phyloP scores from a whole-genome alignment of 73 alveolate genomes.

The Durusdinium trenchii region DNA sequence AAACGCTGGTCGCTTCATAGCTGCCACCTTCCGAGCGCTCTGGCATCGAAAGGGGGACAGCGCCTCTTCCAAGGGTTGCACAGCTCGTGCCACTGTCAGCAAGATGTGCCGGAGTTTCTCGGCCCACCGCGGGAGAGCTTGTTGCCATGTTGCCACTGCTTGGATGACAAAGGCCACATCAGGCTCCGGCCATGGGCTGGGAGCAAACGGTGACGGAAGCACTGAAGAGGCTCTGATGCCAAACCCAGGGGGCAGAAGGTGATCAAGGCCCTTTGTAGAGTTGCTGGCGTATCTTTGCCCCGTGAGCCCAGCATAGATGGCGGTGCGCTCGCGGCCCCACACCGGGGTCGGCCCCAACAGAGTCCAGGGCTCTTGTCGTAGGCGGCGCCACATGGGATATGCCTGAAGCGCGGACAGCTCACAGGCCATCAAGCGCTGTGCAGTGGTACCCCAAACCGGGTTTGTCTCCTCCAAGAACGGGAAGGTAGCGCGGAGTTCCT shows the following conservation, averaged over 20 bases:
- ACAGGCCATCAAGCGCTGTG: too few relatives aligned
- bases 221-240: not conserved
- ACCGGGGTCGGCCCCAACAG: too few relatives aligned
- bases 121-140: not conserved
- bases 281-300: conserved; percentile 6
- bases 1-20: not conserved
- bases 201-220: conserved; percentile 28
- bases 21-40: not conserved
- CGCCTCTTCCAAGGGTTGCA: not conserved
- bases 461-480: too few relatives aligned
- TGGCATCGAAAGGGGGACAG: not conserved
- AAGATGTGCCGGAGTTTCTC: not conserved
- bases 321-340: not conserved
- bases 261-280: not conserved
- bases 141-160: not conserved
- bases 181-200: not conserved
- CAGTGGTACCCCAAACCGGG: too few relatives aligned
- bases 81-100: not conserved
- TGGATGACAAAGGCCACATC: conserved; percentile 22
- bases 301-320: not conserved
- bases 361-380: too few relatives aligned
- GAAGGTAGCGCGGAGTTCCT: too few relatives aligned
- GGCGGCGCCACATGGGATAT: too few relatives aligned
- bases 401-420: too few relatives aligned
- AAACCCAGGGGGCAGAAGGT: conserved; percentile 14